Evolutionary conservation across 2,329 filamentous ascomycete genomes (phyloP).

Genomic region (Fusarium falciforme): DNA sequence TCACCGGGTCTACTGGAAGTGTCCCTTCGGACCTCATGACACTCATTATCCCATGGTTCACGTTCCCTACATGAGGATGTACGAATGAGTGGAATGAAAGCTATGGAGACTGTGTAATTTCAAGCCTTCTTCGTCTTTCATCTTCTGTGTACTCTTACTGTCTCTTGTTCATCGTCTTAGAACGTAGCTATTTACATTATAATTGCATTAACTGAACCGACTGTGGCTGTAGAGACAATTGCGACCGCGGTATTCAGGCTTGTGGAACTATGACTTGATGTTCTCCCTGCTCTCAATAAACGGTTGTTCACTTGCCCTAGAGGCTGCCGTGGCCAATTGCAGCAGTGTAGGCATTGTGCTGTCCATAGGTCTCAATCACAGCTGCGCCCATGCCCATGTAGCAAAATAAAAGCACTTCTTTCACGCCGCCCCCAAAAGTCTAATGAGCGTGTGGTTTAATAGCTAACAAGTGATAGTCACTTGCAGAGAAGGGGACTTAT

Average conservation of each 20-base stretch:
- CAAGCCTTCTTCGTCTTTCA: not conserved
- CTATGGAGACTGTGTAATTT: not conserved
- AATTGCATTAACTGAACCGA: not conserved
- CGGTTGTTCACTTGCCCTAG: no score
- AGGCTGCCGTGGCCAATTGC: no score
- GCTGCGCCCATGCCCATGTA: not conserved
- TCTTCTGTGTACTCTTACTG: not conserved
- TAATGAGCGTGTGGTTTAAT: not conserved
- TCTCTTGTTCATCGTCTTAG: not conserved
- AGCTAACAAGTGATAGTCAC: not conserved
- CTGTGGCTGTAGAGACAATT: not conserved
- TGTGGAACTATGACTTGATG: no score
- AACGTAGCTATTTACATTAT: not conserved
- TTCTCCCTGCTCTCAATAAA: no score
- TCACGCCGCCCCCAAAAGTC: not conserved
- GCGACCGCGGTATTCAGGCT: no score
- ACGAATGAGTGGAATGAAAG: not conserved
- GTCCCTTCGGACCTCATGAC: not conserved
- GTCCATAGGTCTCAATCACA: no score
- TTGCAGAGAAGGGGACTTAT: not conserved
- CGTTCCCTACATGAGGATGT: not conserved
- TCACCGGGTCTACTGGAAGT: not conserved
- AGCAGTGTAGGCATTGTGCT: no score
- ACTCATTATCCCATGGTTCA: not conserved
- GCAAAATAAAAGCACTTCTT: not conserved